These are phyloP conservation scores for Tylopilus intermedius DNA, from an alignment of 768 basidiomycete genomes.

Conservation along the genomic window DNA sequence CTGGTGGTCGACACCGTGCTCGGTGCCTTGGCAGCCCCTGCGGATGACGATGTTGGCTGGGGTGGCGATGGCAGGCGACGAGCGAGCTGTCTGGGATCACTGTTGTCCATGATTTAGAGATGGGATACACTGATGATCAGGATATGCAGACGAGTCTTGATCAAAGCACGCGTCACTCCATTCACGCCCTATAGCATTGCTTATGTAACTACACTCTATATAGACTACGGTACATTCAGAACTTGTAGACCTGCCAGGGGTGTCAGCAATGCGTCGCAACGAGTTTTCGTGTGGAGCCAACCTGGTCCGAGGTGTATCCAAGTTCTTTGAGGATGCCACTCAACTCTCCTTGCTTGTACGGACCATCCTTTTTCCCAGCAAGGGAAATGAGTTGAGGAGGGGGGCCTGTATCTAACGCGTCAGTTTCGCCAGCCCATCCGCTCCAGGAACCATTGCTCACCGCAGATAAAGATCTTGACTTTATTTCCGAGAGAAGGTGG, in stretches of 20 bases:
- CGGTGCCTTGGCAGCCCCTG: slow-evolving; percentile 30
- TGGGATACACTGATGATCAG: slow-evolving; percentile 6
- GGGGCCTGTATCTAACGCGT: slow-evolving; percentile 43
- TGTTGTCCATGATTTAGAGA: slow-evolving; percentile 42
- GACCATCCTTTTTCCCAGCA: slow-evolving; percentile 82
- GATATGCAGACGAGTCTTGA: slow-evolving; percentile 17
- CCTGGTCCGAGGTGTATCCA: slow-evolving; percentile 84
- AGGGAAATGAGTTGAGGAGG: slow-evolving; percentile 86
- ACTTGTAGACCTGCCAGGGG: slow-evolving; percentile 37
- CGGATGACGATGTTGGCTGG: slow-evolving; percentile 39
- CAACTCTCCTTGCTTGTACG: slow-evolving; percentile 71
- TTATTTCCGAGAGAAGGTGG: slow-evolving; percentile 64
- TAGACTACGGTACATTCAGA: slow-evolving; percentile 21
- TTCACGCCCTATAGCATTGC: slow-evolving; percentile 2
- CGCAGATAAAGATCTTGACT: slow-evolving; percentile 87
- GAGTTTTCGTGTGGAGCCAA: slow-evolving; percentile 25
- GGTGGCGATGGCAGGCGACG: slow-evolving; percentile 35
- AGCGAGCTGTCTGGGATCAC: slow-evolving; percentile 37
- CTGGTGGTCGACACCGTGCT: slow-evolving; percentile 24
- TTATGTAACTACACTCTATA: slow-evolving; percentile 26
- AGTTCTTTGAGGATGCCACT: slow-evolving; percentile 80
- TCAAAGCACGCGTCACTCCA: slow-evolving; percentile 24
- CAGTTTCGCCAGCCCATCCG: not conserved
- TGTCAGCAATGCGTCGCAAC: not conserved
- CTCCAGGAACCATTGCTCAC: slow-evolving; percentile 37